Base-by-base conservation (phyloP, 2,329 filamentous ascomycete genomes). In the Aspergillus pseudoviridinutans region DNA sequence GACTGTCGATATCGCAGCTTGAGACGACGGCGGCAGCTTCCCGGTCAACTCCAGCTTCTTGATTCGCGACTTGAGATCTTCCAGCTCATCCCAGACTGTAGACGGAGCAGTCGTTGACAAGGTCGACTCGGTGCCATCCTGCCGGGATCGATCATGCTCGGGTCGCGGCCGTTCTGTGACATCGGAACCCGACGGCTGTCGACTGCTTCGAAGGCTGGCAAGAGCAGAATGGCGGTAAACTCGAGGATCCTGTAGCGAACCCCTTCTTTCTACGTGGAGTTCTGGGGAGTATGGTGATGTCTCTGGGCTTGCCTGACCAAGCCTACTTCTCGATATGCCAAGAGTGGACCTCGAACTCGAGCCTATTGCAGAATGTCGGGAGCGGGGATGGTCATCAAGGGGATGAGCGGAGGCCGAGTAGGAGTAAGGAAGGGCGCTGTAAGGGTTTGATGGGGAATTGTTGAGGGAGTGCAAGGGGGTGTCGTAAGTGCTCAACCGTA, bases 61-160 rank as follows among this genome's bases (percentile, higher is more conserved):
- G 66, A 99, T 96, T 29, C 94, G 86, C 44, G 91, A 94, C 73
- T 97, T 97, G 50, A 99, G 78, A 63, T 97, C 94, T 66, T 97
- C 94, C 28, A 99, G 78, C 74, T 99, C 94, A 71, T 97, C 94
- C 94, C 94, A 99, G 2, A 99, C 91, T 0, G 92, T 97, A 1
- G 92, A 95, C 12, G 92, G 91, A 1, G 91, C 91, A 1, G 88
- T 92, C 0, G 91, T 94, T 0, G 94, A 97, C 35, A 89, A 82
- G 0, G 89, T 93, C 0, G 94, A 97, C 66, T 94, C 91, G 0
- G 91, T 92, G 8, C 87, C 88, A 67, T 92, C 87, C 22, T 70
- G 66, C 53, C 71, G 68, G 29, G 74, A 53, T 53, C 69, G 72
- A 25, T 76, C 73, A n/a, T 59, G 53, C 10, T 71, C 74, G 54